A percentile compares a stretch with the other conserved stretches of the same genome.
These are phyloP conservation scores for Viola pubescens DNA, from an alignment of 441 rosid genomes.

Conservation along the genomic window DNA sequence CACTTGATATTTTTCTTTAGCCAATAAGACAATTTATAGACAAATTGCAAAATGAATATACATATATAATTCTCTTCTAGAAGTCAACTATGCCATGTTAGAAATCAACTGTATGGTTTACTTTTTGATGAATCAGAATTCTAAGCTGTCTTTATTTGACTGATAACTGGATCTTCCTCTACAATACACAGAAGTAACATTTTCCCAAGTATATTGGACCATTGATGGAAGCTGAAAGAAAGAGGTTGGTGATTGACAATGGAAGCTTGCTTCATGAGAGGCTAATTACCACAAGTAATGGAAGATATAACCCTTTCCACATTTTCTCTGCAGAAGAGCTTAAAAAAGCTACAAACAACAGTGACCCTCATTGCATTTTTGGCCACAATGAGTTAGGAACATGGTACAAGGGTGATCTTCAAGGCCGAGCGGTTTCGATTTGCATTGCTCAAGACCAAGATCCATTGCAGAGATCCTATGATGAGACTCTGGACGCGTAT, in stretches of 20 bases:
- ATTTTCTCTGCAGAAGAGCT: slow-evolving; percentile 27
- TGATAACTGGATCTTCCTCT: too few species aligned
- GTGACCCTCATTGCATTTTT: slow-evolving; percentile 9
- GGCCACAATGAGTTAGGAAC: accelerated
- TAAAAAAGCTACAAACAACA: slow-evolving; percentile 27
- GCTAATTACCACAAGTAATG: slow-evolving; percentile 27
- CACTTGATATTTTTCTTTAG: too few species aligned
- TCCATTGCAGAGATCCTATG: background rate
- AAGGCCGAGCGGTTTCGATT: slow-evolving; percentile 3
- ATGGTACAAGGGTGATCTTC: slow-evolving; percentile 14
- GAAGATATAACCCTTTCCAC: slow-evolving; percentile 30
- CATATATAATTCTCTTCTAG: too few species aligned
- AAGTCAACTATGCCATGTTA: too few species aligned
- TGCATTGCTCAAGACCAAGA: background rate
- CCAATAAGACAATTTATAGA: too few species aligned
- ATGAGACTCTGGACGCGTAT: background rate
- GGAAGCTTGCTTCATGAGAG: slow-evolving; percentile 24
- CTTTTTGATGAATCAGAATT: too few species aligned
- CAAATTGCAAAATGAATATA: too few species aligned
- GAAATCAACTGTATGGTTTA: too few species aligned
- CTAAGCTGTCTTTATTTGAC: too few species aligned
- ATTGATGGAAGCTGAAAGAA: background rate
- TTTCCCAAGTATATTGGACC: too few species aligned
- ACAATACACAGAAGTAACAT: too few species aligned
- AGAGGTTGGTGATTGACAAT: slow-evolving; percentile 14